Percentiles rank a stretch among this genome's conserved stretches.
Conservation (phyloP, 495 filamentous ascomycete species). For the Hyaloscypha hepaticicola region DNA sequence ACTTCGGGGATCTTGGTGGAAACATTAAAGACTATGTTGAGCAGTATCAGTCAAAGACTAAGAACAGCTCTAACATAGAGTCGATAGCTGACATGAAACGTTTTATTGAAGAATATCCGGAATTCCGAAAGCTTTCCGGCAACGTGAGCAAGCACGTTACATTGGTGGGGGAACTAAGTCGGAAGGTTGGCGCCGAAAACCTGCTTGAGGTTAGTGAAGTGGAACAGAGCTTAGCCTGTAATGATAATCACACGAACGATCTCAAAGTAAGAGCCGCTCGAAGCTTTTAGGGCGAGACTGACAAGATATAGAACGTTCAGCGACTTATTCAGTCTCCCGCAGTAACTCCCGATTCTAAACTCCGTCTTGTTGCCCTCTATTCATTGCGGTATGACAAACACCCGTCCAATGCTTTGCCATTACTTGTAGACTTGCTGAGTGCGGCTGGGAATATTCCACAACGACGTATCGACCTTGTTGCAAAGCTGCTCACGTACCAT, state of each 20-base stretch:
- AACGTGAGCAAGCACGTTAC: constrained; percentile 99
- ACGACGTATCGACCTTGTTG: constrained; percentile 70
- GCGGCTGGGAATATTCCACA: constrained; percentile 72
- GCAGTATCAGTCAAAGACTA: constrained; percentile 93
- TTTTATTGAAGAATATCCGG: constrained; percentile 97
- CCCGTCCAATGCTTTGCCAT: constrained; percentile 71
- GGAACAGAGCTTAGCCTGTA: constrained; percentile 95
- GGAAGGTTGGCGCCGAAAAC: constrained; percentile 78
- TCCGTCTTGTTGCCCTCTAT: constrained; percentile 87
- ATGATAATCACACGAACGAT: constrained; percentile 87
- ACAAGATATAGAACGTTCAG: constrained; percentile 68
- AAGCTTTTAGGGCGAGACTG: constrained; percentile 3
- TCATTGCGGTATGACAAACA: constrained; percentile 88
- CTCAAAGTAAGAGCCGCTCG: constrained; percentile 59
- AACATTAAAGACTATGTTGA: constrained; percentile 99
- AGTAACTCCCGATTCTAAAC: constrained; percentile 75
- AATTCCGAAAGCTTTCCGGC: constrained; percentile 93
- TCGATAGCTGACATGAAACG: constrained; percentile 98
- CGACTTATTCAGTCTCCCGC: constrained; percentile 72
- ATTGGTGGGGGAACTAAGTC: constrained; percentile 86
- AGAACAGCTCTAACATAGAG: constrained; percentile 90
- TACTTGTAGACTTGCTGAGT: constrained; percentile 80
- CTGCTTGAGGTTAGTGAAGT: constrained; percentile 93
- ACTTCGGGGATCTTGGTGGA: constrained; percentile 94
- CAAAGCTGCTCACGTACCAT: constrained; percentile 78